phyloP scores from a whole-genome alignment of 2,329 filamentous ascomycete species.

The Chaetomium strumarium region DNA sequence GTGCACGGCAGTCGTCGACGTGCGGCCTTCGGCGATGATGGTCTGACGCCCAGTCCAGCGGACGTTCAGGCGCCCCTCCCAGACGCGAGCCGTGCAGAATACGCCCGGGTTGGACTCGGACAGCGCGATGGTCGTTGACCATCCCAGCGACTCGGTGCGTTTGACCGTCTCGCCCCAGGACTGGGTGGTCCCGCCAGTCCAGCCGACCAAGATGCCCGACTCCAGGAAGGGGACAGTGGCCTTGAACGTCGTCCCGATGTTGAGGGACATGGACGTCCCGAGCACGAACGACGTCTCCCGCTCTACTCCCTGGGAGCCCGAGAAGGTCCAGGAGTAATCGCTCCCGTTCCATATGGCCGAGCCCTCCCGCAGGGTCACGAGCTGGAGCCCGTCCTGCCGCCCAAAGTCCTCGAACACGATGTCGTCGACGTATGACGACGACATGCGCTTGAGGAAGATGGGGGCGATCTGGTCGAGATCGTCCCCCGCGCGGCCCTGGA shows the following conservation, averaged over 20 bases:
- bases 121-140: background rate
- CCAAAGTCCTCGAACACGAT: slow-evolving; percentile 2
- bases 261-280: background rate
- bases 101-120: background rate
- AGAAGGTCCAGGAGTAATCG: slow-evolving; percentile 3
- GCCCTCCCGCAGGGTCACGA: slow-evolving; percentile 7
- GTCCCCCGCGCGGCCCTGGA: slow-evolving; percentile 8
- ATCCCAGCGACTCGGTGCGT: background rate
- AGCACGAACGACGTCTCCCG: background rate
- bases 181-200: background rate
- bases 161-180: background rate
- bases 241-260: background rate
- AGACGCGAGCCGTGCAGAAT: slow-evolving; percentile 2
- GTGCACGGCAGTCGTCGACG: background rate
- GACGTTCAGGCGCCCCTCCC: slow-evolving; percentile 1
- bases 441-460: slow-evolving; percentile 3
- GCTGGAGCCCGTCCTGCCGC: background rate
- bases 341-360: slow-evolving; percentile 4
- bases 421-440: background rate
- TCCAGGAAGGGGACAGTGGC: background rate
- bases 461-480: slow-evolving; percentile 2
- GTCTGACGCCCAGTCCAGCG: slow-evolving; percentile 8
- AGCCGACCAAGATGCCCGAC: background rate
- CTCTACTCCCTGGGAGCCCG: background rate
- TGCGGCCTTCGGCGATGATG: background rate